Percentiles rank a stretch among this genome's conserved stretches.
These are phyloP conservation scores for Aspergillus quadrilineatus DNA, from an alignment of 2,329 filamentous ascomycete species.

Conservation along the genomic window DNA sequence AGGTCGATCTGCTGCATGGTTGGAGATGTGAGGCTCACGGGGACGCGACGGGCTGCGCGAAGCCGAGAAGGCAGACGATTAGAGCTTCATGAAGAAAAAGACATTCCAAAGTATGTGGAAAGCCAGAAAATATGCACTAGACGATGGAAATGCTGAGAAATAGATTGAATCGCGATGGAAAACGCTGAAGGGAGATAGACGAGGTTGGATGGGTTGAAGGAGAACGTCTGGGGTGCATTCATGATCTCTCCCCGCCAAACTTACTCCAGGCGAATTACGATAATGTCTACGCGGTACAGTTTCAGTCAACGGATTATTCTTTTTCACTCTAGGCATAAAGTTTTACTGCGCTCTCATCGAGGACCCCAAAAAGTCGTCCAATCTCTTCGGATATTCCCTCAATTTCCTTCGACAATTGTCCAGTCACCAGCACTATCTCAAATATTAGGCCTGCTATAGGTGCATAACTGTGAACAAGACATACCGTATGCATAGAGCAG, in stretches of 20 bases:
- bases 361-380: constrained; percentile 59
- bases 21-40: constrained; percentile 28
- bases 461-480: constrained; percentile 23
- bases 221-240: constrained; percentile 22
- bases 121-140: background rate
- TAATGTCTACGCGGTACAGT: too few relatives aligned
- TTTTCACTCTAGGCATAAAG: constrained; percentile 38
- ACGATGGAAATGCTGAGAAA: constrained; percentile 13
- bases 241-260: constrained; percentile 22
- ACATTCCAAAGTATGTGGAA: constrained; percentile 19
- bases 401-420: constrained; percentile 58
- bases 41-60: constrained; percentile 42
- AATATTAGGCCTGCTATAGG: background rate
- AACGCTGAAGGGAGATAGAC: constrained; percentile 24
- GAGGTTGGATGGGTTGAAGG: constrained; percentile 19
- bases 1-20: constrained; percentile 46
- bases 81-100: constrained; percentile 41
- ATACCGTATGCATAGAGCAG: constrained; percentile 85
- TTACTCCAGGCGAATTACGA: background rate
- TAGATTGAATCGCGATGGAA: constrained; percentile 28
- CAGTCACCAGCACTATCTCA: constrained; percentile 58
- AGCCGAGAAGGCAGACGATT: constrained; percentile 36
- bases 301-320: background rate
- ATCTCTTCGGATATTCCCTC: constrained; percentile 55
- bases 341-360: constrained; percentile 62